Evolutionary conservation across 2,329 filamentous ascomycete species (phyloP).

Genomic region (Rutstroemia sp.): DNA sequence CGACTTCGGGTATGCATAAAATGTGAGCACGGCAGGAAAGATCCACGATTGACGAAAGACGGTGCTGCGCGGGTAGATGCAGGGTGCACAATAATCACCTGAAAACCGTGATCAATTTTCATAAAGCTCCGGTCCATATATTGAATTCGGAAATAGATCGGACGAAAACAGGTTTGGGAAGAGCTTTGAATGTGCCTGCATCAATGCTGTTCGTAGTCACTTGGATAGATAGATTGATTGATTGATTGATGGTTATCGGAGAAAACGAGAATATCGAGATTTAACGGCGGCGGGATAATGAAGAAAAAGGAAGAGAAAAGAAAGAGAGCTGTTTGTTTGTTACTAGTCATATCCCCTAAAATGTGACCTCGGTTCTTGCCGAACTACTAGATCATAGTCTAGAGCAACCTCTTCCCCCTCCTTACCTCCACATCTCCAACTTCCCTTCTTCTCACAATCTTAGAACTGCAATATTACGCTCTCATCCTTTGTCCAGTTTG

Average conservation of each 20-base stretch:
- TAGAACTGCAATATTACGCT: not conserved
- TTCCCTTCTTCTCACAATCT: not conserved
- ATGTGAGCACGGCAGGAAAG: not conserved
- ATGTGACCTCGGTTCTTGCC: constrained; percentile 1
- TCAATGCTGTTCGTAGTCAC: not conserved
- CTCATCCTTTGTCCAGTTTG: not conserved
- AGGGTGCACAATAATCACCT: constrained; percentile 8
- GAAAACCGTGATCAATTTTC: not conserved
- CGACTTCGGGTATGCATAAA: not conserved
- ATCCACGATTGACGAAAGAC: not conserved
- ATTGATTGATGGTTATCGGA: not conserved
- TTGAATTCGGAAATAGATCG: constrained; percentile 1
- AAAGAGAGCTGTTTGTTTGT: not conserved
- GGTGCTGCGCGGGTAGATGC: constrained; percentile 2
- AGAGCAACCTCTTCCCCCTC: not conserved
- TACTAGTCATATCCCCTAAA: constrained; percentile 4
- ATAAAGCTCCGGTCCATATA: not conserved
- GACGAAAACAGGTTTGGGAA: constrained; percentile 1
- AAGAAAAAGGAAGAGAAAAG: not conserved
- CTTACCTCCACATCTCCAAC: not conserved
- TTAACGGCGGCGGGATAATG: not conserved
- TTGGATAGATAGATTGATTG: not conserved
- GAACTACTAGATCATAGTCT: not conserved
- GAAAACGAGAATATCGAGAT: not conserved
- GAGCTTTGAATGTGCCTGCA: no score